phyloP scores from a whole-genome alignment of 1,139 yeast species.

The Geotrichum fermentans region DNA sequence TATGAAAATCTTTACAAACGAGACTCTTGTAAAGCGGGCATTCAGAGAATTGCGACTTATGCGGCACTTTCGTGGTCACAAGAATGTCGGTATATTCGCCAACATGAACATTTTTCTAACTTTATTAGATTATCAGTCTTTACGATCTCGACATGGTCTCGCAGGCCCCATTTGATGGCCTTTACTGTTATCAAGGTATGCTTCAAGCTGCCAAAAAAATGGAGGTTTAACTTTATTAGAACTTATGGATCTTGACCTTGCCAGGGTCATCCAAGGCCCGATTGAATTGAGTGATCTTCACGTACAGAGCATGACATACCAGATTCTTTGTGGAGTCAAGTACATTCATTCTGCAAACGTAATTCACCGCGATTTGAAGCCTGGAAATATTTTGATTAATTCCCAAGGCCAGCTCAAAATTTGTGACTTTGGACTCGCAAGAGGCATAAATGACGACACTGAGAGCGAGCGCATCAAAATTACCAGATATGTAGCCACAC shows the following conservation, averaged over 20 bases:
- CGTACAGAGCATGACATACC: constrained; percentile 69
- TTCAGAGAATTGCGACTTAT: constrained; percentile 71
- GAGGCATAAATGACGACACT: constrained; percentile 51
- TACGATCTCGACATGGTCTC: constrained; percentile 68
- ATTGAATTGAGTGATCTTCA: constrained; percentile 79
- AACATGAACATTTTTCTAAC: constrained; percentile 3
- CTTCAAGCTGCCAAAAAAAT: background rate
- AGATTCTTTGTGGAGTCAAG: constrained; percentile 71
- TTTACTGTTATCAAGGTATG: constrained; percentile 63
- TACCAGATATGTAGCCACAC: constrained; percentile 86
- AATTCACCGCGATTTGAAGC: constrained; percentile 80
- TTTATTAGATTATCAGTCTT: constrained; percentile 55
- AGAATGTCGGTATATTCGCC: constrained; percentile 44
- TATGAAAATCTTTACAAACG: constrained; percentile 58
- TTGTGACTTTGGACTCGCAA: constrained; percentile 84
- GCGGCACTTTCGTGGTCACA: constrained; percentile 78
- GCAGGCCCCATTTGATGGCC: constrained; percentile 68
- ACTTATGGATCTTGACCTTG: constrained; percentile 72
- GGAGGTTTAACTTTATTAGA: constrained; percentile 39
- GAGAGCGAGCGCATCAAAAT: constrained; percentile 44
- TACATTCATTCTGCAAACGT: constrained; percentile 78
- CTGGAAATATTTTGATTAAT: constrained; percentile 76
- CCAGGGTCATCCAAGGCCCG: constrained; percentile 65
- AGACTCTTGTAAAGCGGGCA: constrained; percentile 65
- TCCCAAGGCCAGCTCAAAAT: constrained; percentile 66